Base-by-base conservation (phyloP, 345 rosid species). In the Lepidium didymum region DNA sequence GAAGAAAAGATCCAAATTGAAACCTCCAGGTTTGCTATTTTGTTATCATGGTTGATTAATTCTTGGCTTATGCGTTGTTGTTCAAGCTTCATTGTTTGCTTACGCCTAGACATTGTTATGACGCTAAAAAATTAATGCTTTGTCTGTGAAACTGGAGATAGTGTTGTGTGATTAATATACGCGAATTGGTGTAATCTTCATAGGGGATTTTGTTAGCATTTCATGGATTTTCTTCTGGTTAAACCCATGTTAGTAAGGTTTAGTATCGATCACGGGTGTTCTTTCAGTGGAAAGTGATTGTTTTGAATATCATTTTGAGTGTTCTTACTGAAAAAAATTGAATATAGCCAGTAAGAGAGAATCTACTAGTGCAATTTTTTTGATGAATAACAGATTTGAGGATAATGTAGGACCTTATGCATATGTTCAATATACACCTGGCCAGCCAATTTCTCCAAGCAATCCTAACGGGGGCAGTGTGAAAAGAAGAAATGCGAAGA, bases 401-500 rank as follows among this genome's bases (percentile, higher is more conserved):
- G 31, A 33, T 13, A 73, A 51, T 87, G 82, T 82, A 87, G 96
- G 96, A 16, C 96, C 98, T 0, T 85, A 82, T 83, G 92, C 93
- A 36, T 90, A 91, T 86, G 88, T 88, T 44, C 82, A 75, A 56
- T 83, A 86, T 75, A 86, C 82, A 1, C 88, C 91, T 0, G 97
- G 96, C 10, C 61, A 87, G 79, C 91, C 96, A 10, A 86, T 92
- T 62, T 80, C 78, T 70, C 81, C 86, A 6, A 92, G 80, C 75
- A 85, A 83, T 53, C 98, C 98, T 7, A 92, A 90, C 18, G 77
- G 88, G 75, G 96, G 96, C 18, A 89, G 91, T 67, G 60, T 85
- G 21, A 86, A 85, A 77, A 68, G 85, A 75, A 85, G 96, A 84
- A 90, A 92, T 31, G 87, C 83, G 64, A 89, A 86, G 78, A 87